Base-by-base conservation (phyloP, 1,139 yeast genomes). In the Geotrichum carabidarum region DNA sequence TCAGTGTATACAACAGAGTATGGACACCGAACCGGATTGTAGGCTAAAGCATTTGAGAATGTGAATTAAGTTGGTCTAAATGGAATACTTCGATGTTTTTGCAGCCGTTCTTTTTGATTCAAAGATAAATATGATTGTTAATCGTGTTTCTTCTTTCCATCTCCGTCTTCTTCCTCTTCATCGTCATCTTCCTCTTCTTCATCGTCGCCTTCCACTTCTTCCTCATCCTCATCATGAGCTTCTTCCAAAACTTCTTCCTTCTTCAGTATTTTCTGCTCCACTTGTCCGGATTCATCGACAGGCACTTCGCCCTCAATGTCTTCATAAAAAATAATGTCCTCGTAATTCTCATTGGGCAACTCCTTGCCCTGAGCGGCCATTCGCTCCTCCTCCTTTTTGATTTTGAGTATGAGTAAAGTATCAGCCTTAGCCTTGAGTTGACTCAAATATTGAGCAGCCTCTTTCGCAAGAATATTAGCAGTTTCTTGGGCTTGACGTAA, bases 341-440 rank as follows among this genome's bases (percentile, higher is more conserved):
- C 60, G 32, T 63, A 49, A 36, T 55, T 58, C 34, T 54, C 57
- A 12, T 59, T 64, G n/a, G 50, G 56, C 32, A 31, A 7, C 18
- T 45, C 48, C 44, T 60, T 59, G 9, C 48, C 57, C 41, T 57
- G 30, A 15, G 50, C 53, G 27, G 37, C 4, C 6, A 3, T n/a
- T 46, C 47, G 32, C 38, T 46, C 43, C 38, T 57, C 57, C 44
- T 58, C 58, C 44, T 45, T 51, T 11, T 59, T 40, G 12, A 50
- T 52, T 15, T 94, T 80, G 58, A 75, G 73, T 71, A 89, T 96
- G 68, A 86, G 85, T 15, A 85, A 84, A 45, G 86, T 71, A 65
- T 90, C 91, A 17, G 95, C 95, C 67, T 83, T 80, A 12, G 95
- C 91, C 64, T 96, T 78, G 57, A 85, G 75, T 51, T 87, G 78